Conservation (phyloP, 495 filamentous ascomycete species). For the Talaromyces trachyspermus region DNA sequence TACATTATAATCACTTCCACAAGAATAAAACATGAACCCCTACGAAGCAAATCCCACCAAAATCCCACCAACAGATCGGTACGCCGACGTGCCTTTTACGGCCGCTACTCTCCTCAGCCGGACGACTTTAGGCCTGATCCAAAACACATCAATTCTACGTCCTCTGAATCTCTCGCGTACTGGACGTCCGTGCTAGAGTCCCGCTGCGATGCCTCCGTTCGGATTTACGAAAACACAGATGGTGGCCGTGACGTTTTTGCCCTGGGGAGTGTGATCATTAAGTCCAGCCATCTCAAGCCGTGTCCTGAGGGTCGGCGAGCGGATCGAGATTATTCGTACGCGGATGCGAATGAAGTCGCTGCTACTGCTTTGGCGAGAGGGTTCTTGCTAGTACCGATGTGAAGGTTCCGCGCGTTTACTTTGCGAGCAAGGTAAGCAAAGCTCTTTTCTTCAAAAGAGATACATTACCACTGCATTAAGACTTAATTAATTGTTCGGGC, state of each 20-base stretch:
- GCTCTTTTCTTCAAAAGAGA: background rate
- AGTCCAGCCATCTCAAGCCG: slow-evolving; percentile 33
- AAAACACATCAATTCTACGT: slow-evolving; percentile 16
- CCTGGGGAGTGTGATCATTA: slow-evolving; percentile 35
- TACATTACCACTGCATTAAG: background rate
- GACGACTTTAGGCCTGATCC: slow-evolving; percentile 14
- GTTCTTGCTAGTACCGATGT: slow-evolving; percentile 20
- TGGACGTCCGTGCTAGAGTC: slow-evolving; percentile 20
- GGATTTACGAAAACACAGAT: slow-evolving; percentile 20
- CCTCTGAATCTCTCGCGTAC: slow-evolving; percentile 18
- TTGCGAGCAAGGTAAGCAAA: slow-evolving; percentile 33
- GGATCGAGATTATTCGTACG: slow-evolving; percentile 28
- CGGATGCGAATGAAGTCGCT: slow-evolving; percentile 34
- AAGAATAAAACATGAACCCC: background rate
- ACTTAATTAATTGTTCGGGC: slow-evolving; percentile 15
- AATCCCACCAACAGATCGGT: background rate
- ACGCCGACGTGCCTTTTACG: background rate
- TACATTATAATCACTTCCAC: too few relatives aligned
- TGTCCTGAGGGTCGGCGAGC: background rate
- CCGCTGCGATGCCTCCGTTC: slow-evolving; percentile 15
- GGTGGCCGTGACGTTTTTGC: slow-evolving; percentile 29
- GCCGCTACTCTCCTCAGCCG: background rate
- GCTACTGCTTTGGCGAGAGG: slow-evolving; percentile 27
- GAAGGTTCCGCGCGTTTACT: slow-evolving; percentile 35
- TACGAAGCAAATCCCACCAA: background rate